Base-by-base conservation (phyloP, 2,329 filamentous ascomycete genomes). In the Ambrosiella xylebori region DNA sequence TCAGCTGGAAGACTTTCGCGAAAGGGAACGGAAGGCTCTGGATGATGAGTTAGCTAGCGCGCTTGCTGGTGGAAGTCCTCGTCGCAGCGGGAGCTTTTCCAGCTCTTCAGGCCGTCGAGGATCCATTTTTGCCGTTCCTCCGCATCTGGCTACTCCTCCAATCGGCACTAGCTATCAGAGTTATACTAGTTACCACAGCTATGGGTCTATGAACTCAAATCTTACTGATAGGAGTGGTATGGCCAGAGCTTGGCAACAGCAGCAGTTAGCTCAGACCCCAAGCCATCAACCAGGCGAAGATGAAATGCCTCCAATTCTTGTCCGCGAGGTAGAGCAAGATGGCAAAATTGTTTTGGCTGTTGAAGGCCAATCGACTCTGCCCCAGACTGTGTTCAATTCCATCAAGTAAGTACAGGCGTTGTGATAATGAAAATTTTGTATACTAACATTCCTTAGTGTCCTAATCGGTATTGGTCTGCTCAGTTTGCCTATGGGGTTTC, bases 361-460 rank as follows among this genome's bases (percentile, higher is more conserved):
- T 1, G 85, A 95, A 61, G 91, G 91, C 44, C 89, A 94, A 71
- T 95, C 88, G n/a, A 98, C 91, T 0, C 76, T 97, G 13, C 89
- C 89, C 0, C 91, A 97, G 72, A 97, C 91, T 6, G 79, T 96
- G 62, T 95, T 97, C 75, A 98, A 98, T 71, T 94, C 88, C 2
- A 91, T 91, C 67, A 95, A 95, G 71, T 74, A 63, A 61, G 70
- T 63, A 3, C 37, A 13, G 39, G 4, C 35, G 37, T 58, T 27
- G 4, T 4, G 27, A 7, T 45, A 51, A 27, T 35, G 12, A 3
- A 35, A 51, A 9, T 3, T 51, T 11, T 12, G 9, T 6, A 9
- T 51, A 51, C 47, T 51, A 36, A 51, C 47, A 51, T 51, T 8
- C 12, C 27, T 36, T 36, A 78, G 76, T 62, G 88, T 94, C 55